These are phyloP conservation scores for Mycena polygramma DNA, from an alignment of 768 basidiomycete genomes.

Conservation along the genomic window DNA sequence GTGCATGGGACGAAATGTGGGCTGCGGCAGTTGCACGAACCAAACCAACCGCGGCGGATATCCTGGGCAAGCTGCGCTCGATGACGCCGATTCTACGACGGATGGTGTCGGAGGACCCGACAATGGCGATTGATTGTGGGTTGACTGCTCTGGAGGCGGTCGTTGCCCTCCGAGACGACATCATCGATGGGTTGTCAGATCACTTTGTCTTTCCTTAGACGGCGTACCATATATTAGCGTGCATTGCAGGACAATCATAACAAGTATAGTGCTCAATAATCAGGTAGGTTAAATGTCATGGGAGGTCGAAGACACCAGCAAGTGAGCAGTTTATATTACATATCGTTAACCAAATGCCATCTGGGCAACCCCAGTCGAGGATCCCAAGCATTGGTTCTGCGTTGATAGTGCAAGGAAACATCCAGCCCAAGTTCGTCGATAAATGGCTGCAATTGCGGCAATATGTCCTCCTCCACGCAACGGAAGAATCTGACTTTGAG, in stretches of 20 bases:
- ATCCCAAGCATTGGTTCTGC: neutral
- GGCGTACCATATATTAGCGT: neutral
- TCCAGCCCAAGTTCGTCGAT: neutral
- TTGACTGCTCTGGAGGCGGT: slow-evolving; percentile 61
- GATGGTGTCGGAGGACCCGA: slow-evolving; percentile 48
- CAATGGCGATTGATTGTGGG: slow-evolving; percentile 57
- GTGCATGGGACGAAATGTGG: slow-evolving; percentile 67
- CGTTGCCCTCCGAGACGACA: slow-evolving; percentile 53
- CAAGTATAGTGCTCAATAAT: no score
- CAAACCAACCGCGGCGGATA: slow-evolving; percentile 57
- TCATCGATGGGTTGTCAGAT: slow-evolving; percentile 53
- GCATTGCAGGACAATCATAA: neutral
- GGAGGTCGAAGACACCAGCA: neutral
- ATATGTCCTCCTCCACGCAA: neutral
- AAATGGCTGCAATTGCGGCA: neutral
- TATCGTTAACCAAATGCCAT: neutral
- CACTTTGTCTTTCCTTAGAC: slow-evolving; percentile 46
- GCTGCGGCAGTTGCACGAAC: slow-evolving; percentile 53
- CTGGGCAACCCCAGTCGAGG: neutral
- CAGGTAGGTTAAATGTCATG: no score
- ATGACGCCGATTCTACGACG: slow-evolving; percentile 57
- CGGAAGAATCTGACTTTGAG: slow-evolving; percentile 6
- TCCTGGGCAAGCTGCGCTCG: slow-evolving; percentile 67
- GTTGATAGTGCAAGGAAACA: neutral
- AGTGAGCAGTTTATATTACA: neutral